These are phyloP conservation scores for Sphaerulina populicola DNA, from an alignment of 2,329 filamentous ascomycete species.

Conservation along the genomic window DNA sequence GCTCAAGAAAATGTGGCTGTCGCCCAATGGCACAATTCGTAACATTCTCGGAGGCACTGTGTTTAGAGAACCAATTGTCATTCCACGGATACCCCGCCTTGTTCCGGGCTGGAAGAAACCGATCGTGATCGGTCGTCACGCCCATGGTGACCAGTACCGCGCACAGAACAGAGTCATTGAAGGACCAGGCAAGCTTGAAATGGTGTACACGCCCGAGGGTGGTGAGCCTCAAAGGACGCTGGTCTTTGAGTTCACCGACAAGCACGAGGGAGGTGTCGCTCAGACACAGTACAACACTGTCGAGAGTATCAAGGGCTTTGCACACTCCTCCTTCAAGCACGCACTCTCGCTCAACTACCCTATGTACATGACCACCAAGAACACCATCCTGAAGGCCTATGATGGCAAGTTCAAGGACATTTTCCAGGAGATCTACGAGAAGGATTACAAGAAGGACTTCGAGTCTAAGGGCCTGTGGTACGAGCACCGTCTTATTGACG, in stretches of 20 bases:
- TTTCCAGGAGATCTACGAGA: constrained; percentile 94
- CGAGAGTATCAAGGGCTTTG: constrained; percentile 89
- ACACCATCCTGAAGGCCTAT: constrained; percentile 98
- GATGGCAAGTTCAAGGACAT: constrained; percentile 99
- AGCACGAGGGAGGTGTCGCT: constrained; percentile 64
- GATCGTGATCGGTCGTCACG: constrained; percentile 97
- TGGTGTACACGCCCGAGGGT: constrained; percentile 83
- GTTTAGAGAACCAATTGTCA: constrained; percentile 98
- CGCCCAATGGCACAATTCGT: constrained; percentile 81
- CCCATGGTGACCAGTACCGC: constrained; percentile 97
- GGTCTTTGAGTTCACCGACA: constrained; percentile 80
- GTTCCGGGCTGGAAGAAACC: constrained; percentile 98
- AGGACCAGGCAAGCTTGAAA: constrained; percentile 78
- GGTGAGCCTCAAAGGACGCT: constrained; percentile 76
- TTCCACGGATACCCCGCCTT: constrained; percentile 81
- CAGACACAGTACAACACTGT: constrained; percentile 98
- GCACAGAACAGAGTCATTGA: constrained; percentile 83
- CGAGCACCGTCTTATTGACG: constrained; percentile 97
- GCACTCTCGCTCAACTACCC: constrained; percentile 78
- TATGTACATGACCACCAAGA: constrained; percentile 99
- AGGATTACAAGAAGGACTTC: constrained; percentile 76
- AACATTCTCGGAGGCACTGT: constrained; percentile 80
- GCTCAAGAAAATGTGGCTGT: constrained; percentile 99
- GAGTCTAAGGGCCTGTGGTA: constrained; percentile 95
- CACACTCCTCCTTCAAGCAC: constrained; percentile 93